A percentile compares a stretch with the other conserved stretches of the same genome.
Evolutionary conservation across 73 alveolate species (phyloP).

Genomic region (Paraurostyla sp.): DNA sequence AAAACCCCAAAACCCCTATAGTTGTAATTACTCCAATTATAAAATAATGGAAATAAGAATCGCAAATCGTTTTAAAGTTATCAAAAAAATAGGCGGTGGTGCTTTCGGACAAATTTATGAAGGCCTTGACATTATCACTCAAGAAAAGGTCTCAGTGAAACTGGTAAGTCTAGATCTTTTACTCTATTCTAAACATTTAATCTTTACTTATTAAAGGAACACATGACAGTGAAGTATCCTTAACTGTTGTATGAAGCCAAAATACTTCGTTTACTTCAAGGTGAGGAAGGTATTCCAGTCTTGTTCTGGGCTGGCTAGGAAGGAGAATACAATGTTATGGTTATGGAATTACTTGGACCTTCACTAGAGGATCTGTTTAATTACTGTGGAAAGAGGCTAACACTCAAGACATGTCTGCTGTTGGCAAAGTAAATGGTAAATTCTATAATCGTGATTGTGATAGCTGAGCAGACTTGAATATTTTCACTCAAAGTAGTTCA

Average conservation of each 20-base stretch:
- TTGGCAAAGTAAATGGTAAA: conserved; percentile 89
- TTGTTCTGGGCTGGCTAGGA: conserved; percentile 92
- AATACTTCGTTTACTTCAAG: conserved; percentile 74
- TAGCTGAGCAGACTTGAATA: conserved; percentile 81
- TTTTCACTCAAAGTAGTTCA: conserved; percentile 80
- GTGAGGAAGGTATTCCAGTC: conserved; percentile 89
- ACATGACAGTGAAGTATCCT: conserved; percentile 84
- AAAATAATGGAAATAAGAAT: conserved; percentile 68
- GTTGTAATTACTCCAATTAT: neutral
- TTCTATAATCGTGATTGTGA: too few relatives aligned
- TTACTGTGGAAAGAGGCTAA: conserved; percentile 80
- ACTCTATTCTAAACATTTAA: too few relatives aligned
- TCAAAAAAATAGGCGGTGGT: conserved; percentile 94
- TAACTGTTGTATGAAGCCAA: conserved; percentile 91
- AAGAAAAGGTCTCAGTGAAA: conserved; percentile 93
- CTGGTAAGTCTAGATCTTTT: conserved; percentile 57
- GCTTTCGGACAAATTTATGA: conserved; percentile 93
- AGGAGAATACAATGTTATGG: conserved; percentile 89
- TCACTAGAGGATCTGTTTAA: conserved; percentile 90
- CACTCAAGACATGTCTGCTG: conserved; percentile 88
- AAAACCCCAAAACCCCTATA: neutral
- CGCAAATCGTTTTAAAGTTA: conserved; percentile 75
- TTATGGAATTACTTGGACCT: conserved; percentile 94
- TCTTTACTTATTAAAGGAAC: conserved; percentile 22
- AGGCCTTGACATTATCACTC: conserved; percentile 82